Conservation (phyloP, 257 asterid species). For the Linaria vulgaris region DNA sequence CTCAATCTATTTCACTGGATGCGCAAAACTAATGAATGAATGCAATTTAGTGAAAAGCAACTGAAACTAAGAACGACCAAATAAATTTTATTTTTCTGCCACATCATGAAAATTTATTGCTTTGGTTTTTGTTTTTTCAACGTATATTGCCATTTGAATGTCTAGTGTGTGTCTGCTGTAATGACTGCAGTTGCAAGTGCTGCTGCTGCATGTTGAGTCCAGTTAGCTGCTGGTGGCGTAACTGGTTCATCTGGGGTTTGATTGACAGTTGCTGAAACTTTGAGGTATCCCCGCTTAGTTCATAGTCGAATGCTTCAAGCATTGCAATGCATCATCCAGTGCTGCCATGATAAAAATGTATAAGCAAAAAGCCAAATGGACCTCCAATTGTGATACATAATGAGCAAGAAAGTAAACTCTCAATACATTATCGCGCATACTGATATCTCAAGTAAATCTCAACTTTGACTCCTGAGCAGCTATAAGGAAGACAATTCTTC, state of each 20-base stretch:
- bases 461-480: no score
- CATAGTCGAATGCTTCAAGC: constrained; percentile 55
- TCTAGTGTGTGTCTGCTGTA: constrained; percentile 20
- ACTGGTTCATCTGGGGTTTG: constrained; percentile 49
- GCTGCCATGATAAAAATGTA: constrained; percentile 35
- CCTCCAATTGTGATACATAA: neutral
- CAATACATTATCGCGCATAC: no score
- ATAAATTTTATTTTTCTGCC: neutral
- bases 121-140: constrained; percentile 36
- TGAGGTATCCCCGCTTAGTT: constrained; percentile 44
- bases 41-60: constrained; percentile 17
- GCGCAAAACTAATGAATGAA: constrained; percentile 35
- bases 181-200: constrained; percentile 29
- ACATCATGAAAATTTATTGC: constrained; percentile 24
- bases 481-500: neutral
- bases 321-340: constrained; percentile 59
- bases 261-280: constrained; percentile 55
- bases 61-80: neutral
- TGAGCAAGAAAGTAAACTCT: neutral
- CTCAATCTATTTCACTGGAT: constrained; percentile 18
- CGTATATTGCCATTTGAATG: constrained; percentile 33
- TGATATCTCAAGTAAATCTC: no score
- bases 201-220: constrained; percentile 38
- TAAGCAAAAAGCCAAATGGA: neutral
- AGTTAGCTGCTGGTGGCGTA: constrained; percentile 37